Conservation (phyloP, 345 rosid species). For the Linum lewisii region DNA sequence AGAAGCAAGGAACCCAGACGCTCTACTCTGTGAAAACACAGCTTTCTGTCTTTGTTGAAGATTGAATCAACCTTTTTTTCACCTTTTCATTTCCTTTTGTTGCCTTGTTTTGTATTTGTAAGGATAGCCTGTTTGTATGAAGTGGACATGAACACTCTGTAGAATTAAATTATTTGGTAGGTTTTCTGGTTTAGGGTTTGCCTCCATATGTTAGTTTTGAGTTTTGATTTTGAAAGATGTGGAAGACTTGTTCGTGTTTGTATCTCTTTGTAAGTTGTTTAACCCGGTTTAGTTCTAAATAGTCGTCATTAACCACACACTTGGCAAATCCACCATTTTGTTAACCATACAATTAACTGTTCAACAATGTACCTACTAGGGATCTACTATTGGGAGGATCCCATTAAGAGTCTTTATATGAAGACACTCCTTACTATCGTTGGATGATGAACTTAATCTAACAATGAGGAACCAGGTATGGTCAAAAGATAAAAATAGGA, state of each 20-base stretch:
- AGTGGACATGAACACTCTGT: neutral
- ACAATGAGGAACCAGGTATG: too few species aligned
- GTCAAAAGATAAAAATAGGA: too few species aligned
- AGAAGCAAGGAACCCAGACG: neutral
- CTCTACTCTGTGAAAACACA: neutral
- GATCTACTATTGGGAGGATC: too few species aligned
- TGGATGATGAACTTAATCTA: too few species aligned
- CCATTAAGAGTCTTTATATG: too few species aligned
- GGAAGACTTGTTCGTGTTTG: neutral
- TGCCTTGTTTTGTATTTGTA: neutral
- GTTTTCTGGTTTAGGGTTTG: neutral
- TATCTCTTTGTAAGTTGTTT: too few species aligned
- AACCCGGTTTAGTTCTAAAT: too few species aligned
- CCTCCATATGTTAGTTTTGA: neutral
- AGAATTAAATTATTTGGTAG: neutral
- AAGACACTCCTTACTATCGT: too few species aligned
- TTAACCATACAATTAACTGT: too few species aligned
- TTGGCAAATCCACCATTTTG: too few species aligned
- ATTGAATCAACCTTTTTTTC: neutral
- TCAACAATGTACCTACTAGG: too few species aligned
- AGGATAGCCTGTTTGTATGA: neutral
- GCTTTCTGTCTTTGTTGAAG: neutral
- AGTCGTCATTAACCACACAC: too few species aligned
- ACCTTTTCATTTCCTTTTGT: neutral
- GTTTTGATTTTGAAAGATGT: neutral